Evolutionary conservation across 2,329 filamentous ascomycete genomes (phyloP).

Genomic region (Pestalotiopsis sp.): DNA sequence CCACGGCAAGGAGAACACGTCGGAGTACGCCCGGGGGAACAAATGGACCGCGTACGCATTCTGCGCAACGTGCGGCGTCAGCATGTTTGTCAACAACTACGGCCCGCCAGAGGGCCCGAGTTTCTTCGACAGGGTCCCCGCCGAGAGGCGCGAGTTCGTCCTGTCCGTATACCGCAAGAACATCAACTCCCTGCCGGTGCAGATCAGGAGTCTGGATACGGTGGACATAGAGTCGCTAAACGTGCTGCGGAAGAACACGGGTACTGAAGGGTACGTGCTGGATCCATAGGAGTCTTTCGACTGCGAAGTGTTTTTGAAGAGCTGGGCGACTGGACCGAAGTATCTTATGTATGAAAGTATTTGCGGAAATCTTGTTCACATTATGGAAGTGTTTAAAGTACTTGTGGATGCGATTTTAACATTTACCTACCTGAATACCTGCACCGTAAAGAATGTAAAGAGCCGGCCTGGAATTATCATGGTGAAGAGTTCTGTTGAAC

Average conservation of each 20-base stretch:
- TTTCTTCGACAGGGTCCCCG: conserved; percentile 27
- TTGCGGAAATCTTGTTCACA: no score
- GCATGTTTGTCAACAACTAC: conserved; percentile 29
- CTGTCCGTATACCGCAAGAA: conserved; percentile 23
- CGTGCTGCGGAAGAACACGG: conserved; percentile 23
- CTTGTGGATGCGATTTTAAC: no score
- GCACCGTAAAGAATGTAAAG: no score
- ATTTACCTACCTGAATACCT: no score
- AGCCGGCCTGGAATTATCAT: no score
- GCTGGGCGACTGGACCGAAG: no score
- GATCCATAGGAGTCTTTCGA: neutral
- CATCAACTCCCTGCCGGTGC: conserved; percentile 28
- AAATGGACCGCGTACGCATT: conserved; percentile 22
- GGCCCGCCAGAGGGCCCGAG: conserved; percentile 28
- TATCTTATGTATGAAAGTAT: no score
- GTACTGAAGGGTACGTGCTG: conserved; percentile 28
- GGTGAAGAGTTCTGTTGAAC: no score
- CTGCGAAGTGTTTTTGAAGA: no score
- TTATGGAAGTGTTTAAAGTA: no score
- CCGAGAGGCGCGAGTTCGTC: conserved; percentile 25
- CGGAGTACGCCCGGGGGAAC: conserved; percentile 25
- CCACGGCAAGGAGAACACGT: conserved; percentile 25
- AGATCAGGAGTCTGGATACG: conserved; percentile 25
- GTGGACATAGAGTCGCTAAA: conserved; percentile 15
- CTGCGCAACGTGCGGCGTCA: conserved; percentile 33